Evolutionary conservation across 2,329 filamentous ascomycete species (phyloP).

Genomic region (Verruconis gallopava): DNA sequence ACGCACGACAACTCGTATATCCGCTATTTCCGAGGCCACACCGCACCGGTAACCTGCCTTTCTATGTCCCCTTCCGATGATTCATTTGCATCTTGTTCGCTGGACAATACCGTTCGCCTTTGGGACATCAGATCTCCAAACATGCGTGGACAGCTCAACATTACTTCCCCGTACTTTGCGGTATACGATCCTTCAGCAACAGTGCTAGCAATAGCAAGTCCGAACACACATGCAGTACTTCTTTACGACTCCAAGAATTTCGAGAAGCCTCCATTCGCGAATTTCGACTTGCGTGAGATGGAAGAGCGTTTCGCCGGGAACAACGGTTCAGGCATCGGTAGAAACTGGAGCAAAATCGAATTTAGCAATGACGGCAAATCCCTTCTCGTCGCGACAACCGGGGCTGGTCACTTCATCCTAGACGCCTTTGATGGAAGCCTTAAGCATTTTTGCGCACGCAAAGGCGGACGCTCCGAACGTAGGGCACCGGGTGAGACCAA

Average conservation of each 20-base stretch:
- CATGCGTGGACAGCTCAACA: constrained; percentile 64
- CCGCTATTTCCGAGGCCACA: constrained; percentile 89
- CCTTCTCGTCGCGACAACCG: constrained; percentile 71
- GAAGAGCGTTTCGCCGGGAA: constrained; percentile 42
- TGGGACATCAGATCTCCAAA: constrained; percentile 80
- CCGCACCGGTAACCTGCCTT: constrained; percentile 69
- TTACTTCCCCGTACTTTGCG: constrained; percentile 69
- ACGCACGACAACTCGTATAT: constrained; percentile 96
- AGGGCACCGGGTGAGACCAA: constrained; percentile 29
- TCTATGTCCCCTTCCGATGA: constrained; percentile 76
- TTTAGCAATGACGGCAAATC: constrained; percentile 94
- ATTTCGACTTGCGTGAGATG: constrained; percentile 64
- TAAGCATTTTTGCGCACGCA: constrained; percentile 54
- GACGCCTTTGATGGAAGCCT: constrained; percentile 80
- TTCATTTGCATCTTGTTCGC: constrained; percentile 81
- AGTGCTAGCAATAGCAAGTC: constrained; percentile 81
- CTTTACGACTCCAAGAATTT: constrained; percentile 92
- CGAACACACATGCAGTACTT: constrained; percentile 63
- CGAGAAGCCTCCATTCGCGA: constrained; percentile 78
- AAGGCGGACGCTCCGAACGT: constrained; percentile 32
- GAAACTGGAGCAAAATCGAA: constrained; percentile 80
- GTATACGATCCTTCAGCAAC: constrained; percentile 87
- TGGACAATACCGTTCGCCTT: constrained; percentile 80
- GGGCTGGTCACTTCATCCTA: constrained; percentile 77
- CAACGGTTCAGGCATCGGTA: constrained; percentile 29